These are phyloP conservation scores for Pisolithus thermaeus DNA, from an alignment of 1,284 basidiomycete genomes.

Conservation along the genomic window DNA sequence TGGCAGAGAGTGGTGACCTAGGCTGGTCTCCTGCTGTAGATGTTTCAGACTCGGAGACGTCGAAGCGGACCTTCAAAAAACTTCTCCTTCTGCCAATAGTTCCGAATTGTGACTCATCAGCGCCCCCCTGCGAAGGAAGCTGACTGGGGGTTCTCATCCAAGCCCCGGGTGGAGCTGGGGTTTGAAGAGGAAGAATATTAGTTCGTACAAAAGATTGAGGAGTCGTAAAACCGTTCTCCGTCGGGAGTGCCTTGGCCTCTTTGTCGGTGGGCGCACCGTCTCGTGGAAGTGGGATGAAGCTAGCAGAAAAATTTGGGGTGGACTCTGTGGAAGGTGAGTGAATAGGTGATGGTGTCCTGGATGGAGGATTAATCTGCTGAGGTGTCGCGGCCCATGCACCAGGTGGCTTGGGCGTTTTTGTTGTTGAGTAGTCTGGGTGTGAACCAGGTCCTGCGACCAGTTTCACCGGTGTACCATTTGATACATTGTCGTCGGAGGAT, in stretches of 20 bases:
- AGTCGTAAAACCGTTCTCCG: slow-evolving; percentile 34
- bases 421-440: slow-evolving; percentile 29
- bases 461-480: slow-evolving; percentile 15
- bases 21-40: slow-evolving; percentile 28
- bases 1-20: slow-evolving; percentile 24
- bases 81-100: slow-evolving; percentile 32
- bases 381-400: slow-evolving; percentile 67
- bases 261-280: slow-evolving; percentile 21
- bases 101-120: slow-evolving; percentile 25
- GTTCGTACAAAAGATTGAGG: slow-evolving; percentile 42
- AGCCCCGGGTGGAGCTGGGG: slow-evolving; percentile 66
- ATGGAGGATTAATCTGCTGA: slow-evolving; percentile 25
- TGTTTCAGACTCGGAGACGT: slow-evolving; percentile 39
- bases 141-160: slow-evolving; percentile 60
- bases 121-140: slow-evolving; percentile 12
- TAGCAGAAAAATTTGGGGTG: slow-evolving; percentile 26
- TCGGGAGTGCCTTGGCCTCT: slow-evolving; percentile 11
- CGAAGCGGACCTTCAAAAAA: slow-evolving; percentile 62
- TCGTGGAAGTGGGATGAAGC: slow-evolving; percentile 21
- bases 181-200: slow-evolving; percentile 42
- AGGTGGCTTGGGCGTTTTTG: slow-evolving; percentile 63
- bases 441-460: slow-evolving; percentile 20
- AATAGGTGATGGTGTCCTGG: slow-evolving; percentile 17
- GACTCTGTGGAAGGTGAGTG: slow-evolving; percentile 29
- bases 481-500: slow-evolving; percentile 38